Conservation (phyloP, 371 early-diverging fungal genomes). For the Zychaea mexicana region DNA sequence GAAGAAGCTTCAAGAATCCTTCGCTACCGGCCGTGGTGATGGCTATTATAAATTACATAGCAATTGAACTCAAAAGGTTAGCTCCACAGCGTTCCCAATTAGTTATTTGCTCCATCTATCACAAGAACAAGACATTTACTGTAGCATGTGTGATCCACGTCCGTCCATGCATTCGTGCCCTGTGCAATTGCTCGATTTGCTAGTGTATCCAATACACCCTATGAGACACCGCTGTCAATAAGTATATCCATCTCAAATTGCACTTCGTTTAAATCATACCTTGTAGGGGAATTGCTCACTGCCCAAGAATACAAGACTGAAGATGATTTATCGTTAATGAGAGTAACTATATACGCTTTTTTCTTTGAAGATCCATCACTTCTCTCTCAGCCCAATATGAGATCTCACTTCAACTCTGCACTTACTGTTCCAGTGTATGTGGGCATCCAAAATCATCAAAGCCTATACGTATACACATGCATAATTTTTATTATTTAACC, state of each 20-base stretch:
- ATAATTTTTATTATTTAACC: no score
- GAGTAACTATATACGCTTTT: no score
- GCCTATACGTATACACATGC: no score
- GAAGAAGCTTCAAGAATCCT: conserved; percentile 66
- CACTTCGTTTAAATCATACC: conserved; percentile 17
- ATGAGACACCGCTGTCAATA: background rate
- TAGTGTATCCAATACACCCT: conserved; percentile 69
- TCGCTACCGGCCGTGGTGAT: conserved; percentile 69
- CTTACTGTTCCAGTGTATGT: conserved; percentile 74
- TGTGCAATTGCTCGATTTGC: conserved; percentile 72
- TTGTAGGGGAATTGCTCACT: conserved; percentile 73
- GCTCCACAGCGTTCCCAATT: background rate
- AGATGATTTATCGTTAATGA: background rate
- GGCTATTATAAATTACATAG: no score
- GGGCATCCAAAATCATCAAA: conserved; percentile 73
- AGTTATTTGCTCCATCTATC: background rate
- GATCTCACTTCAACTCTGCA: background rate
- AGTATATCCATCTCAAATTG: background rate
- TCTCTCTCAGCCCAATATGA: no score
- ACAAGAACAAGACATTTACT: conserved; percentile 32
- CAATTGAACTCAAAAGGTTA: no score
- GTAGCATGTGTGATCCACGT: conserved; percentile 64
- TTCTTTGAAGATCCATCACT: no score
- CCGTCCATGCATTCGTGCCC: conserved; percentile 75
- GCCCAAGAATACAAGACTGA: conserved; percentile 65